phyloP scores from a whole-genome alignment of 805 yeast species.

The Candida methanosorbosa region DNA sequence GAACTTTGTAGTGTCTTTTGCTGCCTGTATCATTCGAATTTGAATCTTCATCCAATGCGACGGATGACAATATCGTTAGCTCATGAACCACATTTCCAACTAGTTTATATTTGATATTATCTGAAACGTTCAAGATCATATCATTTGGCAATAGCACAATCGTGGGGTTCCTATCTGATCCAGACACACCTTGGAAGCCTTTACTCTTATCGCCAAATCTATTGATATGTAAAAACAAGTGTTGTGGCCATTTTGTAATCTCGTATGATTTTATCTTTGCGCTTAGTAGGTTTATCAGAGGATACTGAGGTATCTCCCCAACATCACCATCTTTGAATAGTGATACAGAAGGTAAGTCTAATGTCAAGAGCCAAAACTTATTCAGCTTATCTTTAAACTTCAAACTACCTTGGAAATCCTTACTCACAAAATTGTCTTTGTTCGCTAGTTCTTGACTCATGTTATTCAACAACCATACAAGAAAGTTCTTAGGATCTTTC shows the following conservation, averaged over 20 bases:
- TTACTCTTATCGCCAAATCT: conserved; percentile 34
- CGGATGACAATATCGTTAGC: too few species aligned
- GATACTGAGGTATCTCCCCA: conserved; percentile 41
- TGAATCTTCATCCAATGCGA: conserved; percentile 1
- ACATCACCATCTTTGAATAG: conserved; percentile 42
- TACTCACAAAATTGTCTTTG: conserved; percentile 19
- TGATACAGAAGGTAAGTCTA: conserved; percentile 54
- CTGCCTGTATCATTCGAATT: conserved; percentile 1
- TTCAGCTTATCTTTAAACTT: conserved; percentile 11
- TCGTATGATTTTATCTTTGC: conserved; percentile 29
- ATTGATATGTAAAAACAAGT: conserved; percentile 47
- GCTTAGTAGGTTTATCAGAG: conserved; percentile 33
- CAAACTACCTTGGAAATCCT: conserved; percentile 48
- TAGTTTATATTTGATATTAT: conserved; percentile 28
- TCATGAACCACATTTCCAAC: conserved; percentile 40
- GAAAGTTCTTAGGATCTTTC: conserved; percentile 46
- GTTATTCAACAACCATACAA: conserved; percentile 51
- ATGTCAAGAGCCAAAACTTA: conserved; percentile 44
- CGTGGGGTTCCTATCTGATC: conserved; percentile 46
- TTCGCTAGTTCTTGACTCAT: conserved; percentile 22
- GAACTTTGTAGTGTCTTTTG: conserved; percentile 38
- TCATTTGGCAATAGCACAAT: conserved; percentile 50
- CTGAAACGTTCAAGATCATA: conserved; percentile 17
- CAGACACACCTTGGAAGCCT: conserved; percentile 17
- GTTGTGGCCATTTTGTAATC: conserved; percentile 39